Evolutionary conservation across 768 basidiomycete genomes (phyloP), one percentile per base, ranked within the genome.

Genomic region (Solioccasus polychromus): DNA sequence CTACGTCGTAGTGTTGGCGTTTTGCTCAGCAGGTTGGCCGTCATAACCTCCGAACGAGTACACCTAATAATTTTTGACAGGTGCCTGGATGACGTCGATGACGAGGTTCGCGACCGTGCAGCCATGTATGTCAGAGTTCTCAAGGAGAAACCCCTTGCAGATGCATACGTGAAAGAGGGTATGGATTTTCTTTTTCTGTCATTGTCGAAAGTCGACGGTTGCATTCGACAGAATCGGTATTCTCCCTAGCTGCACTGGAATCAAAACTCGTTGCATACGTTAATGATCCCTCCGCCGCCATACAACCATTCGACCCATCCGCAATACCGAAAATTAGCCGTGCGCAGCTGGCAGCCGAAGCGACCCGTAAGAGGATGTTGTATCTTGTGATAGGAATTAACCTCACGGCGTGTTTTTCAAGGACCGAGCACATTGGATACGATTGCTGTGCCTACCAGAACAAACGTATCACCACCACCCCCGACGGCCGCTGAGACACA

Each of bases 61-160:
- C 5, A 20, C 23, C 51, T 48, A 9, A 59, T 34, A 19, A 28
- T 31, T 44, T 25, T 19, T 40, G 23, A 12, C 51, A 93, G 93
- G 51, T 99, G 96, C 63, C 72, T 99, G 56, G 95, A 98, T 62
- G 96, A 99, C 64, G 91, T 97, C 17, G 96, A 99, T 50, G 96
- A 99, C 59, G 96, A 99, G 73, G 96, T 99, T 42, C 84, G 96
- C 35, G 96, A 99, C 68, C 88, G 96, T 39, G 96, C 96, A 5
- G 90, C 96, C 8, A 77, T 99, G 69, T 98, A 96, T 67, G 78
- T 98, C 51, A 86, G 80, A 66, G 79, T 88, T 4, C 81, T 95
- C 61, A 78, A 83, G 54, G 88, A 88, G 61, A 79, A 87, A 53
- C 68, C 78, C 9, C 73, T 99, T 45, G 91, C 90, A 9, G 84